Evolutionary conservation across 2,329 filamentous ascomycete genomes (phyloP).

Genomic region (Thelonectria blattea): DNA sequence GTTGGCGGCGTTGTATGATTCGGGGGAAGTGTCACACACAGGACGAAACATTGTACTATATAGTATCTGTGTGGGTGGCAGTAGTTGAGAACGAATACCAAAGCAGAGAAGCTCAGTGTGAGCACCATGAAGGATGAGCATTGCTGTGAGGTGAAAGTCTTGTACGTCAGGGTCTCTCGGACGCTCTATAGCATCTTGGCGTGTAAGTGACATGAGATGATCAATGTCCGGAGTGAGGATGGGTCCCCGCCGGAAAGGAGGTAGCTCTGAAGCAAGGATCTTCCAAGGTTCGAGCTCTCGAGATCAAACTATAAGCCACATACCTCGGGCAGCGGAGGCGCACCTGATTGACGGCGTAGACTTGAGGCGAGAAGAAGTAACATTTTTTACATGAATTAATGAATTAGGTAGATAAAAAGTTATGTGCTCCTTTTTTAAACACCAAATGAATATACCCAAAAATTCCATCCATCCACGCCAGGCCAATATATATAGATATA

Average conservation of each 20-base stretch:
- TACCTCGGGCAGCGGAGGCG: too few relatives aligned
- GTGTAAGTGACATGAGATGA: too few relatives aligned
- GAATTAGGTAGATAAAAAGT: constrained; percentile 27
- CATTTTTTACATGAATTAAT: constrained; percentile 29
- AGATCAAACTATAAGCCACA: too few relatives aligned
- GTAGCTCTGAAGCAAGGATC: too few relatives aligned
- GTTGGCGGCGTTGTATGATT: constrained; percentile 28
- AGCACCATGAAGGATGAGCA: constrained; percentile 5
- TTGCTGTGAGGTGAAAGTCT: background rate
- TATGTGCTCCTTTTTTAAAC: constrained; percentile 27
- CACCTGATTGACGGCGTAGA: too few relatives aligned
- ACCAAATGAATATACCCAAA: constrained; percentile 18
- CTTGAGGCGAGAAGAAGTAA: background rate
- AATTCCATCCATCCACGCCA: constrained; percentile 5
- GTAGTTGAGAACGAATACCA: constrained; percentile 16
- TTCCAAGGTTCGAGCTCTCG: too few relatives aligned
- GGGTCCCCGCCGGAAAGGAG: too few relatives aligned
- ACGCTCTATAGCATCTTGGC: too few relatives aligned
- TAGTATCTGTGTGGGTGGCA: constrained; percentile 21
- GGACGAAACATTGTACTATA: constrained; percentile 26
- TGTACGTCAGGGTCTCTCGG: too few relatives aligned
- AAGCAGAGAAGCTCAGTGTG: constrained; percentile 22
- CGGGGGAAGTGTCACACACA: constrained; percentile 11
- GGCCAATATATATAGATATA: too few relatives aligned
- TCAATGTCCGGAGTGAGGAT: too few relatives aligned